Evolutionary conservation across 164 flowering plant genomes (phyloP).

Genomic region (Paratinospora sagittata): DNA sequence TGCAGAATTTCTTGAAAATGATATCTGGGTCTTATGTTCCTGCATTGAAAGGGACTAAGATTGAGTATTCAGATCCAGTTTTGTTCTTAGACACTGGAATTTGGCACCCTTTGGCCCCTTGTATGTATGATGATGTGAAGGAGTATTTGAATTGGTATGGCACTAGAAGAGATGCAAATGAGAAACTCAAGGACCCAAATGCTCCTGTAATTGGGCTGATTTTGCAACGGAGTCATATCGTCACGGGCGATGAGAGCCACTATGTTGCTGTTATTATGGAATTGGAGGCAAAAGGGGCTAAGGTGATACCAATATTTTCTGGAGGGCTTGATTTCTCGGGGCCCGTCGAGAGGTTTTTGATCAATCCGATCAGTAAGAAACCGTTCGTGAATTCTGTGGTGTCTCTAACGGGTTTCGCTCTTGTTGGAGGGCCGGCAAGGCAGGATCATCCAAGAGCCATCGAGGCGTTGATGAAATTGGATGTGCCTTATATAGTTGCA

Average conservation of each 20-base stretch:
- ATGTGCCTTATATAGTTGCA: conserved; percentile 96
- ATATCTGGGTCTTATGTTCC: conserved; percentile 93
- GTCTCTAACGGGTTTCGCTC: conserved; percentile 92
- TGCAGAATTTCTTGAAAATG: conserved; percentile 91
- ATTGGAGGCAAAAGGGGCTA: conserved; percentile 90
- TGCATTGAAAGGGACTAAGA: conserved; percentile 60
- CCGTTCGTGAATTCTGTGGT: conserved; percentile 73
- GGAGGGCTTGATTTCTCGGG: conserved; percentile 97
- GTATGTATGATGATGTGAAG: conserved; percentile 97
- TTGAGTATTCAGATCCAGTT: conserved; percentile 89
- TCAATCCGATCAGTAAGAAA: conserved; percentile 75
- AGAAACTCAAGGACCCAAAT: conserved; percentile 59
- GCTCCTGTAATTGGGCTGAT: conserved; percentile 78
- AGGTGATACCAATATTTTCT: conserved; percentile 86
- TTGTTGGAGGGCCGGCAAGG: conserved; percentile 97
- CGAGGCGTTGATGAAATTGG: conserved; percentile 87
- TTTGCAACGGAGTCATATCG: conserved; percentile 90
- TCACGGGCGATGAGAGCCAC: conserved; percentile 96
- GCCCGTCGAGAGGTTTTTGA: conserved; percentile 74
- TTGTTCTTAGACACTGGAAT: conserved; percentile 84
- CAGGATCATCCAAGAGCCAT: conserved; percentile 97
- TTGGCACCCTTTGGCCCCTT: conserved; percentile 98
- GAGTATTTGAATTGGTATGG: conserved; percentile 98
- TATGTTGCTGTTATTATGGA: conserved; percentile 99
- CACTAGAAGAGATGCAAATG: conserved; percentile 78